These are phyloP conservation scores for Globisporangium iwayamae DNA, from an alignment of 352 stramenopile species.

Conservation along the genomic window DNA sequence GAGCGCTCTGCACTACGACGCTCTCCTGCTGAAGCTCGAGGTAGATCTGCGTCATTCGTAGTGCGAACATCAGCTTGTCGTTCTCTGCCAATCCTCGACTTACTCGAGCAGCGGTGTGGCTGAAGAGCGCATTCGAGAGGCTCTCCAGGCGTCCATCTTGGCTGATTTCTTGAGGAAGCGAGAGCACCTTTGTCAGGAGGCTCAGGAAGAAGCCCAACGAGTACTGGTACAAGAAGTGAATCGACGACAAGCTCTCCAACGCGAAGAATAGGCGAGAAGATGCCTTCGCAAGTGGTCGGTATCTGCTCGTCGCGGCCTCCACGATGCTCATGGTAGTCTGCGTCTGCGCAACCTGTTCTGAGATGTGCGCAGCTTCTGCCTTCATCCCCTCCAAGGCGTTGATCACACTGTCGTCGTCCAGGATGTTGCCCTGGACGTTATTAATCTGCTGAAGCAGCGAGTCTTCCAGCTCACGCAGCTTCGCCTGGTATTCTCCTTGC, in stretches of 20 bases:
- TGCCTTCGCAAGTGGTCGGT: conserved; percentile 92
- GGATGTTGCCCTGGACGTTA: conserved; percentile 97
- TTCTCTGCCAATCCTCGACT: conserved; percentile 92
- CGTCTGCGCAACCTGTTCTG: conserved; percentile 86
- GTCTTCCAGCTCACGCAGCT: conserved; percentile 97
- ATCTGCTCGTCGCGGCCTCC: conserved; percentile 91
- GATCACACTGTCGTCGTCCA: conserved; percentile 98
- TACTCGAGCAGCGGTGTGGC: conserved; percentile 90
- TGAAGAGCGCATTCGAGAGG: conserved; percentile 88
- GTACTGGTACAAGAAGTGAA: conserved; percentile 99
- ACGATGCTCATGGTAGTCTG: conserved; percentile 80
- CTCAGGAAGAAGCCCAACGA: conserved; percentile 97
- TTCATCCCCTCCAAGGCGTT: conserved; percentile 99
- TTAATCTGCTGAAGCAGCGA: conserved; percentile 98
- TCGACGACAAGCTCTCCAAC: conserved; percentile 91
- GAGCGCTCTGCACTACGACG: conserved; percentile 24
- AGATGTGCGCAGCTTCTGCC: conserved; percentile 95
- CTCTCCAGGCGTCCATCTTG: conserved; percentile 45
- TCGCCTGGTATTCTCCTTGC: conserved; percentile 97
- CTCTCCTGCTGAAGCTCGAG: conserved; percentile 64
- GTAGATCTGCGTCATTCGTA: conserved; percentile 94
- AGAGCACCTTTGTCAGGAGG: conserved; percentile 93
- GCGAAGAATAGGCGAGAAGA: conserved; percentile 91
- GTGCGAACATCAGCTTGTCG: conserved; percentile 98
- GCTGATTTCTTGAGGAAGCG: conserved; percentile 21